Evolutionary conservation across 257 asterid species (phyloP), one percentile per base, ranked within the genome.

Genomic region (Thymus quinquecostatus): DNA sequence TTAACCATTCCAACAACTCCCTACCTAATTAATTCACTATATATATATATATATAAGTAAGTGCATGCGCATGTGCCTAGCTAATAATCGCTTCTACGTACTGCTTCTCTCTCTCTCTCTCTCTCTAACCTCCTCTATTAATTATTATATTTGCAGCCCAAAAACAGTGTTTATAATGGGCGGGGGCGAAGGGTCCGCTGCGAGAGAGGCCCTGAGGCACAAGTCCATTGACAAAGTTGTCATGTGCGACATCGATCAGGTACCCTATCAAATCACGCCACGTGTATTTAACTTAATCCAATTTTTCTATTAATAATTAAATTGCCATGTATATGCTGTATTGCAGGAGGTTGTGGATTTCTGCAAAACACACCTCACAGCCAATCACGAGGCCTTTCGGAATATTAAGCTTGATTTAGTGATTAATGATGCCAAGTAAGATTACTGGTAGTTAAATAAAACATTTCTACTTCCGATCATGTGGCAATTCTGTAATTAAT

Each of bases 111-210:
- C 2, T 28, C 8, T 6, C 11, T 69, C 11, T 33, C 3, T 11
- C 30, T 62, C 0, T 57, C 27, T 10, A n/a, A 7, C 14, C 6
- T 2, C 21, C 21, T 21, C 21, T 38, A 4, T 38, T 36, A 1
- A 4, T 30, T 0, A 59, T 7, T 0, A 21, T 64, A 9, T 41
- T 60, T 79, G 73, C 81, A 93, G 97, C 78, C 98, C 98, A 2
- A 85, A 84, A 72, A 85, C 77, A 21, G 72, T 89, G 77, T 94
- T 94, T 45, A 89, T 91, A 73, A 94, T 94, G 98, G 98, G 98
- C 55, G 98, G 98, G 38, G 98, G 98, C n/a, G 98, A 94, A 80
- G 98, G 97, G 9, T 94, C 98, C 29, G 90, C 97, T 0, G 97
- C 97, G 43, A 86, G 98, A 78, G 98, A 94, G 81, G 98, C 97